Evolutionary conservation across 2,329 filamentous ascomycete species (phyloP), one percentile per base, ranked within the genome.

Genomic region (Hirsutella minnesotensis): DNA sequence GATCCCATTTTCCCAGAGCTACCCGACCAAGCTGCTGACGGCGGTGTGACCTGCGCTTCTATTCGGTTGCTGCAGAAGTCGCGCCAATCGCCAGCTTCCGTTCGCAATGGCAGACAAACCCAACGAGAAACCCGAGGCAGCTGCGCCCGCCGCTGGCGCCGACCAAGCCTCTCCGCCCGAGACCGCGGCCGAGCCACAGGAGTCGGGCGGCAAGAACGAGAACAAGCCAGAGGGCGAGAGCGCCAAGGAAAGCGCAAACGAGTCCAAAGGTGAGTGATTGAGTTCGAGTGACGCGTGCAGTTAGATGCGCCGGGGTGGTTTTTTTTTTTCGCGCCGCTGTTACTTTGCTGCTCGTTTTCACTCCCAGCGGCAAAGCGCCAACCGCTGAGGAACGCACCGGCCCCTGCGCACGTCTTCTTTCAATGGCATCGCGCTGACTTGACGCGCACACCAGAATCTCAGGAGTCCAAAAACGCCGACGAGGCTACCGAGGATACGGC

Each of bases 101-200:
- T 46, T 44, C 52, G 55, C 53, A 52, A 67, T 67, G 64, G 60
- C 64, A 43, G 64, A 67, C 44, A 59, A 58, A 50, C 41, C 56
- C 39, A 50, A 51, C 46, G 60, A 65, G 51, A 63, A 63, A 55
- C 49, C 57, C 44, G 60, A 62, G 43, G 57, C 51, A 44, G 51
- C 59, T 40, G 50, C 63, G 45, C 51, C 62, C 38, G 53, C 51
- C 42, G 46, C 53, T 29, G 53, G 56, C 50, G 59, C 60, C 37
- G 56, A 58, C 47, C 51, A 54, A 40, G 53, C 51, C 49, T 36
- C 58, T 42, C 44, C 51, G 33, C 21, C 49, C 12, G 54, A 56
- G 30, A 31, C 47, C 34, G 54, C 52, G 44, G 46, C 48, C 21
- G 50, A 46, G 21, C 52, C 56, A 44, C 42, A 45, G 44, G 46